These are phyloP conservation scores for Apodospora peruviana DNA, from an alignment of 495 filamentous ascomycete species.

Conservation along the genomic window DNA sequence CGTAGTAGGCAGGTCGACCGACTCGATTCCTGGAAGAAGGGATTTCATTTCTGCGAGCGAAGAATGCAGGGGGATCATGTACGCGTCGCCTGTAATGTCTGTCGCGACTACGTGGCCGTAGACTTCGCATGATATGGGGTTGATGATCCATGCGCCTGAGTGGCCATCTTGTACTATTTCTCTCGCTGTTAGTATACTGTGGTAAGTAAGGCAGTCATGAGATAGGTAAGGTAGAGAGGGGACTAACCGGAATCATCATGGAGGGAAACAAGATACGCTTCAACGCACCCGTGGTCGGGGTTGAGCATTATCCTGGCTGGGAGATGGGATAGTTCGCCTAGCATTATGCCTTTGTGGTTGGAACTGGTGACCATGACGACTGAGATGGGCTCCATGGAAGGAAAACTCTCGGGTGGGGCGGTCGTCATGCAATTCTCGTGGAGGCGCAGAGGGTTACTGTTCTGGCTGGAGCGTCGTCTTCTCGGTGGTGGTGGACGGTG, in stretches of 20 bases:
- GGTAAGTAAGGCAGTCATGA: neutral
- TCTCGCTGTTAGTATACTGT: neutral
- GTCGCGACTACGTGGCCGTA: slow-evolving; percentile 21
- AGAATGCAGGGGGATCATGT: slow-evolving; percentile 19
- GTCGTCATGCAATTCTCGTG: neutral
- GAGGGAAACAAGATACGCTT: slow-evolving; percentile 9
- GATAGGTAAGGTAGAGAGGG: neutral
- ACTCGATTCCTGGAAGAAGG: slow-evolving; percentile 1
- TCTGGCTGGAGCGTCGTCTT: neutral
- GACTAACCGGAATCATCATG: slow-evolving; percentile 3
- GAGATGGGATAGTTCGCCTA: slow-evolving; percentile 9
- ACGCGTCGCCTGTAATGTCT: slow-evolving; percentile 20
- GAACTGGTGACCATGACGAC: slow-evolving; percentile 4
- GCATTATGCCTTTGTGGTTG: neutral
- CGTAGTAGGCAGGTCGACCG: slow-evolving; percentile 7
- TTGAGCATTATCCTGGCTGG: slow-evolving; percentile 10
- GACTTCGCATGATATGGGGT: slow-evolving; percentile 13
- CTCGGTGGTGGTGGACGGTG: neutral
- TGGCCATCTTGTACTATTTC: slow-evolving; percentile 17
- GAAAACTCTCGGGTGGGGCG: slow-evolving; percentile 7
- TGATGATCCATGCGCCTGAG: slow-evolving; percentile 26
- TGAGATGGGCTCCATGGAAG: neutral
- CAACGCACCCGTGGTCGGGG: slow-evolving; percentile 3
- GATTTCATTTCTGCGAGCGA: slow-evolving; percentile 19
- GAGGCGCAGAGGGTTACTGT: no score